Percentiles rank a stretch among this genome's conserved stretches.
These are phyloP conservation scores for Crassisporium funariophilum DNA, from an alignment of 768 basidiomycete genomes.

Conservation along the genomic window DNA sequence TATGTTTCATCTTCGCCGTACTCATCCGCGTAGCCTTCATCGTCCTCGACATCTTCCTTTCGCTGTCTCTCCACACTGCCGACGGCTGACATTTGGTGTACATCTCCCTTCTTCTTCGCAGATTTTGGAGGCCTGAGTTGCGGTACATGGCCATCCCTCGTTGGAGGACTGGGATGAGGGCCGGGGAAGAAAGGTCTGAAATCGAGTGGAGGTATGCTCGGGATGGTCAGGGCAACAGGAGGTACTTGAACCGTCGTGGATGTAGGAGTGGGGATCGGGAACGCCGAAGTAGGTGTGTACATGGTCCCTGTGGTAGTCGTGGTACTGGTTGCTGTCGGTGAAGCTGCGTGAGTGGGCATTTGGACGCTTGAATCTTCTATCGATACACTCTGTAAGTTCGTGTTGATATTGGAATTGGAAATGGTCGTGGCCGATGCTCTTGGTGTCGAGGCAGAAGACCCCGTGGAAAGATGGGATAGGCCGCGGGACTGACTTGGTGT, in stretches of 20 bases:
- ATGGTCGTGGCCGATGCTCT: constrained; percentile 5
- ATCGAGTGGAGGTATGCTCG: constrained; percentile 62
- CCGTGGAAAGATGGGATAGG: constrained; percentile 1
- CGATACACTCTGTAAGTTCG: constrained; percentile 1
- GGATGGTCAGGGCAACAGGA: background rate
- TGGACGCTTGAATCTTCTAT: background rate
- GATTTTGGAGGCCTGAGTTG: constrained; percentile 6
- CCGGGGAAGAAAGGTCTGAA: constrained; percentile 55
- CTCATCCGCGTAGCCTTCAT: constrained; percentile 19
- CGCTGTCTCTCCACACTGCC: constrained; percentile 39
- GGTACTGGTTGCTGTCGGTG: constrained; percentile 13
- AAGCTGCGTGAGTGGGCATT: constrained; percentile 22
- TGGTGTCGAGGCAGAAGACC: background rate
- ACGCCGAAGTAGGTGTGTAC: constrained; percentile 26
- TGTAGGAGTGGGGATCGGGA: constrained; percentile 15
- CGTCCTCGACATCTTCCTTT: constrained; percentile 33
- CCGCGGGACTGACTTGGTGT: background rate
- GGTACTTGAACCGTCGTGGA: constrained; percentile 1
- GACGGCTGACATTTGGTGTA: constrained; percentile 38
- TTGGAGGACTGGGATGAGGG: constrained; percentile 35
- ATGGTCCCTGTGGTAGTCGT: constrained; percentile 21
- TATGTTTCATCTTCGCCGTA: constrained; percentile 34
- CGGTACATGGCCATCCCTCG: constrained; percentile 21
- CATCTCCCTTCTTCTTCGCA: constrained; percentile 15
- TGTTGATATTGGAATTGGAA: background rate